Evolutionary conservation across 306 rosid genomes (phyloP).

Genomic region (Vicia sativa): DNA sequence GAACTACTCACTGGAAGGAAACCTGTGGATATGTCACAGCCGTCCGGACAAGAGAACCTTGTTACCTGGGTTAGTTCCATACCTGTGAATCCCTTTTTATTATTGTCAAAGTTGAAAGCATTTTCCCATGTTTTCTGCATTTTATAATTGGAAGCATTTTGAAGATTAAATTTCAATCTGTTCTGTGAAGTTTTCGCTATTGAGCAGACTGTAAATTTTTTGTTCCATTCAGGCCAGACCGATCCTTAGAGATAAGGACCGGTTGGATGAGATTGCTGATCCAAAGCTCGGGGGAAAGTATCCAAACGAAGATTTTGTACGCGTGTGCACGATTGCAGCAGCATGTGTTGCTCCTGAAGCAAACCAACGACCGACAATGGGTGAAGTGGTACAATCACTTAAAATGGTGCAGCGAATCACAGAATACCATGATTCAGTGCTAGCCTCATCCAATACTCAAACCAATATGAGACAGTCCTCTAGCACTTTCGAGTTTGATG

Average conservation of each 20-base stretch:
- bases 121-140: background rate
- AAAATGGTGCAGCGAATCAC: slow-evolving; percentile 96
- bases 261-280: slow-evolving; percentile 87
- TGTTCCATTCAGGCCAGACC: slow-evolving; percentile 82
- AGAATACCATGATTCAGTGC: slow-evolving; percentile 64
- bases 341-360: slow-evolving; percentile 99
- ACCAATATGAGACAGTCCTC: slow-evolving; percentile 84
- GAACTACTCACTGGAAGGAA: slow-evolving; percentile 89
- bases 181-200: slow-evolving; percentile 11
- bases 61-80: slow-evolving; percentile 88
- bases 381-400: slow-evolving; percentile 98
- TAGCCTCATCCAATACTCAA: slow-evolving; percentile 66
- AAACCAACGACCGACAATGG: slow-evolving; percentile 96
- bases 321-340: slow-evolving; percentile 97
- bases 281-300: slow-evolving; percentile 81
- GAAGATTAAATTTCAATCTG: background rate
- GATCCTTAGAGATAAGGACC: slow-evolving; percentile 86
- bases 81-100: too few relatives aligned
- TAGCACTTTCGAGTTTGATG: slow-evolving; percentile 89
- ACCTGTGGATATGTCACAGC: slow-evolving; percentile 98
- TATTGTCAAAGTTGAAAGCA: too few relatives aligned
- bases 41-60: slow-evolving; percentile 92
- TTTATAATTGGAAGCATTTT: slow-evolving; percentile 28
- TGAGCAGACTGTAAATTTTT: slow-evolving; percentile 30
- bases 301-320: slow-evolving; percentile 86